Evolutionary conservation across 1,284 basidiomycete genomes (phyloP), one percentile per base, ranked within the genome.

Genomic region (Cryptococcus sp.): DNA sequence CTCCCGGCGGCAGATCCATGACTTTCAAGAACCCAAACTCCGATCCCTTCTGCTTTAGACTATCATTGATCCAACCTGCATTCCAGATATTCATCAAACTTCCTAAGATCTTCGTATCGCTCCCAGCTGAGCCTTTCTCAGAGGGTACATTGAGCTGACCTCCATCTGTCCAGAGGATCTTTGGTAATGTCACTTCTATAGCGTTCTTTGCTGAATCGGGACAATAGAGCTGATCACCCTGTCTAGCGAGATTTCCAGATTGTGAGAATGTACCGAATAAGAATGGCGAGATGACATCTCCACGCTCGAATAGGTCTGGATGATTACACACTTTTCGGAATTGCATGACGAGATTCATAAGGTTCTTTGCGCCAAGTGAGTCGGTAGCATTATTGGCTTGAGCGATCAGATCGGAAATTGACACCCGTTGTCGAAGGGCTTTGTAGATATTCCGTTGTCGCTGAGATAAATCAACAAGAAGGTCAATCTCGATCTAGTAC

Each of bases 291-390:
- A 87, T 83, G 36, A 98, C 95, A 71, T 98, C 96, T 36, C 95
- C 94, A 30, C 96, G 86, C 75, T 98, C 94, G 70, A 99, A 98
- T 45, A 99, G 83, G 74, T 98, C 96, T 0, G 96, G 96, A 68
- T 99, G 96, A 69, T 98, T 98, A 82, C 95, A 98, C 61, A 98
- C 92, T 81, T 99, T 99, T 64, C 96, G 87, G 82, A 98, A 98
- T 77, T 99, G 96, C 96, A 99, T 99, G 62, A 98, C 95, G 60
- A 99, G 83, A 78, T 98, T 99, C 95, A 98, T 98, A 56, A 99
- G 80, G 30, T 91, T 91, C 64, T 76, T 77, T 44, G 72, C 62
- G 30, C 62, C 63, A 4, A 63, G 54, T 33, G 86, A 89, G 68
- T 98, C 91, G 35, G 89, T 85, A 56, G 90, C 83, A 62, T 89